Evolutionary conservation across 73 alveolate species (phyloP).

Genomic region (Urostyla sp.): DNA sequence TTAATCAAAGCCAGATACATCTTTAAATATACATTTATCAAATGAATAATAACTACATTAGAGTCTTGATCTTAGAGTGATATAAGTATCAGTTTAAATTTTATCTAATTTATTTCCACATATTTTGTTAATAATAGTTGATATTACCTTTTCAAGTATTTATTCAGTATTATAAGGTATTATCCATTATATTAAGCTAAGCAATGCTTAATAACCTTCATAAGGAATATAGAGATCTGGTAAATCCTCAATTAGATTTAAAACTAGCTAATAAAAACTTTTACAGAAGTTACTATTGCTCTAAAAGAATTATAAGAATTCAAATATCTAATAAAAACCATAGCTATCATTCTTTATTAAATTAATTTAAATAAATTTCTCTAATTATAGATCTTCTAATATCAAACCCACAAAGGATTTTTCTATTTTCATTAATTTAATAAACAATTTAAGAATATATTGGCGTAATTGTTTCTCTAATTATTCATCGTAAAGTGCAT

Average conservation of each 20-base stretch:
- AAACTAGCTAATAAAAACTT: background rate
- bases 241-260: background rate
- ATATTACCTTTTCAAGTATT: background rate
- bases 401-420: background rate
- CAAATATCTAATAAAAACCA: slow-evolving; percentile 1
- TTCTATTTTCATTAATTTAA: slow-evolving; percentile 28
- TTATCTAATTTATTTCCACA: background rate
- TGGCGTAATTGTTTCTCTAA: background rate
- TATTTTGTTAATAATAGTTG: background rate
- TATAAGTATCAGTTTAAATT: slow-evolving; percentile 26
- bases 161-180: slow-evolving; percentile 37
- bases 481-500: background rate
- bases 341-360: background rate
- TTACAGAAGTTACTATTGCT: slow-evolving; percentile 19
- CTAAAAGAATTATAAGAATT: slow-evolving; percentile 11
- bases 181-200: slow-evolving; percentile 38
- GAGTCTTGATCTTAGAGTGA: slow-evolving; percentile 37
- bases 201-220: slow-evolving; percentile 50
- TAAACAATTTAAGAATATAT: slow-evolving; percentile 16
- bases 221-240: slow-evolving; percentile 14
- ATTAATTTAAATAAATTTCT: background rate
- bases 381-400: background rate
- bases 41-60: background rate
- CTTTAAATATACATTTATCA: background rate
- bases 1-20: too few species aligned